A percentile compares a stretch with the other conserved stretches of the same genome.
These are phyloP conservation scores for Xerocomus tenax DNA, from an alignment of 1,284 basidiomycete species.

Conservation along the genomic window DNA sequence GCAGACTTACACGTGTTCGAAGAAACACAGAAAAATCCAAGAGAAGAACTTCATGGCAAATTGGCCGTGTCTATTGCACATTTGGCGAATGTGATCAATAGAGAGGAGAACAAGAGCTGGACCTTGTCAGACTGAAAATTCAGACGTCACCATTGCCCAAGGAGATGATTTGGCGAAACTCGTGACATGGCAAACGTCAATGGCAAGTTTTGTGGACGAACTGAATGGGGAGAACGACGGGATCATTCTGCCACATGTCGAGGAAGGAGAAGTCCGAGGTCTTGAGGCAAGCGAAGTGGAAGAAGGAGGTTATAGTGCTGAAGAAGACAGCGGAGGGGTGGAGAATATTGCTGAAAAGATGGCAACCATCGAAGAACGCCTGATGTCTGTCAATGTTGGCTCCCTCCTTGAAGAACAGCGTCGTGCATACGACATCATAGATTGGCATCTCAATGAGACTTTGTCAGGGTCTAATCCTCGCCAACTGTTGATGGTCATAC, in stretches of 20 bases:
- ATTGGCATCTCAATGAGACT: slow-evolving; percentile 24
- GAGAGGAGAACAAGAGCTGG: too few relatives aligned
- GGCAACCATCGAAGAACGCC: background rate
- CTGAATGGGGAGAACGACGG: background rate
- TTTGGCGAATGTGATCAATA: too few relatives aligned
- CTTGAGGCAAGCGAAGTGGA: too few relatives aligned
- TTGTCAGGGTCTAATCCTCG: slow-evolving; percentile 14
- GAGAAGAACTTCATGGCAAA: background rate
- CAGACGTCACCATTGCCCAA: background rate
- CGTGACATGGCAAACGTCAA: background rate
- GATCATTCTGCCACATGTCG: too few relatives aligned
- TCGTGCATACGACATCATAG: slow-evolving; percentile 28
- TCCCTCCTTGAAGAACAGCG: background rate
- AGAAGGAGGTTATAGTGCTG: too few relatives aligned
- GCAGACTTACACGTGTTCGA: background rate
- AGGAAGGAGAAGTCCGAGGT: too few relatives aligned
- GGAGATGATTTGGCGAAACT: background rate
- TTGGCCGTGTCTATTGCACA: background rate
- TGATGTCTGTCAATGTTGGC: background rate
- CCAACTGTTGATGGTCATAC: slow-evolving; percentile 28
- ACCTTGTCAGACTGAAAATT: too few relatives aligned
- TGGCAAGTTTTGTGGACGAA: background rate
- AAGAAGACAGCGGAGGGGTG: background rate
- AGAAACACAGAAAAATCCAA: background rate
- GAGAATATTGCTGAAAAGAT: background rate